phyloP scores from a whole-genome alignment of 106 monocot genomes.

The Apostasia ramifera region DNA sequence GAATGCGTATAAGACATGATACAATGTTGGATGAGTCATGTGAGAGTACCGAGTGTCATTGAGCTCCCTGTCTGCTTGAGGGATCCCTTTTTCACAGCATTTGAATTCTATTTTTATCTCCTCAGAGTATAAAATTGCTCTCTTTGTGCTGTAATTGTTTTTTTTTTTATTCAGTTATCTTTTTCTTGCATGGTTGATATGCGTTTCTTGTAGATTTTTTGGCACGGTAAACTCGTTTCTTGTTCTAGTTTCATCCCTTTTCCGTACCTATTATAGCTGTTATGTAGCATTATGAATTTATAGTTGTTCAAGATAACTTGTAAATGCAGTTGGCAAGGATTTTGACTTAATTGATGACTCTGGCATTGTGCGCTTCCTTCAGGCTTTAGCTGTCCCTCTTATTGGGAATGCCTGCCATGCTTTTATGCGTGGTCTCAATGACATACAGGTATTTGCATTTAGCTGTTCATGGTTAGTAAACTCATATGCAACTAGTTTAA shows the following conservation, averaged over 20 bases:
- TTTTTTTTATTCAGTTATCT: background rate
- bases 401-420: conserved; percentile 82
- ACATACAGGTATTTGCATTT: conserved; percentile 43
- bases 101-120: too few relatives aligned
- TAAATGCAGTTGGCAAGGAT: conserved; percentile 52
- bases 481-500: background rate
- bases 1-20: too few relatives aligned
- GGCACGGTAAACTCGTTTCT: too few relatives aligned
- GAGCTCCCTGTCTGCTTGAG: too few relatives aligned
- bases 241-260: background rate
- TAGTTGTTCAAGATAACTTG: background rate
- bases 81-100: too few relatives aligned
- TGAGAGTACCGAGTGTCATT: too few relatives aligned
- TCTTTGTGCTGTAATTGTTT: background rate
- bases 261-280: background rate
- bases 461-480: background rate
- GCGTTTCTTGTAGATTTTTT: too few relatives aligned
- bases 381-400: conserved; percentile 68
- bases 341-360: conserved; percentile 54
- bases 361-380: conserved; percentile 41
- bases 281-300: background rate
- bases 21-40: too few relatives aligned
- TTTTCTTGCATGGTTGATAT: too few relatives aligned
- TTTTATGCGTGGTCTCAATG: conserved; percentile 90
- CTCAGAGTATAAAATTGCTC: background rate